A percentile compares a stretch with the other conserved stretches of the same genome.
Evolutionary conservation across 257 asterid genomes (phyloP).

Genomic region (Rauvolfia tetraphylla): DNA sequence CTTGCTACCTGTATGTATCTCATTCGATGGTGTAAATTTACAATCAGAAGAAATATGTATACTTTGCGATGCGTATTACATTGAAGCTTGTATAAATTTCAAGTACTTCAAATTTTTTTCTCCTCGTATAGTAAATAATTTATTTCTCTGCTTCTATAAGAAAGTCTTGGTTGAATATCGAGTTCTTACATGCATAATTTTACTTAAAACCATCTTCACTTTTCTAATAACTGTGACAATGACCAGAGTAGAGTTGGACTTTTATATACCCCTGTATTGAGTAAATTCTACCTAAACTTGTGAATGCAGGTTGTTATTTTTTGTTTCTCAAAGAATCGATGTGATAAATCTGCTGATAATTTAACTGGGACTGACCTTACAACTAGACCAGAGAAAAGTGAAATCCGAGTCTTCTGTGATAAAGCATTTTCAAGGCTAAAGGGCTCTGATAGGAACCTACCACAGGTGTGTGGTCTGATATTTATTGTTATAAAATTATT

Average conservation of each 20-base stretch:
- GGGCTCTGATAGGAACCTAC: slow-evolving; percentile 95
- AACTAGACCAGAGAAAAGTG: slow-evolving; percentile 90
- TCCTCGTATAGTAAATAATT: background rate
- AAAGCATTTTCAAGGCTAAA: slow-evolving; percentile 95
- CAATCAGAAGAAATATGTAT: background rate
- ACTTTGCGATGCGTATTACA: background rate
- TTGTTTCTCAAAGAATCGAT: slow-evolving; percentile 93
- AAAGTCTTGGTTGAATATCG: background rate
- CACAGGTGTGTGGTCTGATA: slow-evolving; percentile 84
- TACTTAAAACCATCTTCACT: background rate
- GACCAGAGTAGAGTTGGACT: background rate
- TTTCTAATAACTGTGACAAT: background rate
- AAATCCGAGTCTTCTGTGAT: slow-evolving; percentile 89
- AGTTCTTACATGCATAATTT: background rate
- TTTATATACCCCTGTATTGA: slow-evolving; percentile 4
- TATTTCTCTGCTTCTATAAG: background rate
- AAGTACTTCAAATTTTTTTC: background rate
- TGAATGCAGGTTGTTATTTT: slow-evolving; percentile 79
- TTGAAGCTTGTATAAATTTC: background rate
- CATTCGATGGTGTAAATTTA: background rate
- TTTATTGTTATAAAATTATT: slow-evolving; percentile 15
- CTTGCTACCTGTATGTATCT: slow-evolving; percentile 74
- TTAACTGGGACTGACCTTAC: slow-evolving; percentile 90
- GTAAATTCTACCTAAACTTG: slow-evolving; percentile 16
- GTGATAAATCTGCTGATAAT: slow-evolving; percentile 90